Evolutionary conservation across 1,284 basidiomycete genomes (phyloP).

Genomic region (Lentinus polychrous): DNA sequence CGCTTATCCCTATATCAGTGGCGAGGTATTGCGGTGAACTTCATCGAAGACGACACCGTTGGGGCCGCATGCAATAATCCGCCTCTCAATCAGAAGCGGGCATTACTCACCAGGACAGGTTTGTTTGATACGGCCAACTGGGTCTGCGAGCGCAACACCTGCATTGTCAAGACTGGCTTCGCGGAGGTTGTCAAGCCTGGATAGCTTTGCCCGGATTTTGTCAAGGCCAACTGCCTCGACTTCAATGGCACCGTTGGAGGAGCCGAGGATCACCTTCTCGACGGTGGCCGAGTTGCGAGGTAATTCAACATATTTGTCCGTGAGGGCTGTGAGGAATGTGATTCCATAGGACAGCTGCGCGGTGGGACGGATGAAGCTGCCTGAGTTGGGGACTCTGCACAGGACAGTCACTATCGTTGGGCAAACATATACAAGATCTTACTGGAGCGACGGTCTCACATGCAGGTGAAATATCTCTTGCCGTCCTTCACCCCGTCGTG

Average conservation of each 20-base stretch:
- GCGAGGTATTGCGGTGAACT: background rate
- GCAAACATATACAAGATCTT: slow-evolving; percentile 8
- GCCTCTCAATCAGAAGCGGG: background rate
- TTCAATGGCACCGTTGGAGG: slow-evolving; percentile 73
- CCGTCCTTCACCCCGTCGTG: slow-evolving; percentile 82
- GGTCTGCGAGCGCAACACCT: slow-evolving; percentile 50
- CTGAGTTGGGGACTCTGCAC: slow-evolving; percentile 46
- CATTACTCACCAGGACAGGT: slow-evolving; percentile 63
- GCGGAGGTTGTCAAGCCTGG: slow-evolving; percentile 59
- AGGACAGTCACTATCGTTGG: slow-evolving; percentile 6
- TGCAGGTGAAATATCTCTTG: slow-evolving; percentile 72
- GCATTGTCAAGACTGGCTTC: slow-evolving; percentile 76
- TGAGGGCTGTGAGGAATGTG: slow-evolving; percentile 72
- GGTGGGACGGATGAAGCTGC: slow-evolving; percentile 70
- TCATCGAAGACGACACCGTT: background rate
- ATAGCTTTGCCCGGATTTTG: slow-evolving; percentile 67
- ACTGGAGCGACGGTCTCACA: slow-evolving; percentile 39
- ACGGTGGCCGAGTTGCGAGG: slow-evolving; percentile 42
- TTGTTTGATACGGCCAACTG: slow-evolving; percentile 44
- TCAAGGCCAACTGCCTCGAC: slow-evolving; percentile 85
- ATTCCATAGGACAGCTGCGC: slow-evolving; percentile 50
- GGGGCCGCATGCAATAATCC: background rate
- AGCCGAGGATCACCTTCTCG: slow-evolving; percentile 71
- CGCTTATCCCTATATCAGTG: slow-evolving; percentile 55
- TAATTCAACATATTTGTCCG: slow-evolving; percentile 67